Conservation (phyloP, 306 rosid genomes). For the Styphnolobium japonicum region DNA sequence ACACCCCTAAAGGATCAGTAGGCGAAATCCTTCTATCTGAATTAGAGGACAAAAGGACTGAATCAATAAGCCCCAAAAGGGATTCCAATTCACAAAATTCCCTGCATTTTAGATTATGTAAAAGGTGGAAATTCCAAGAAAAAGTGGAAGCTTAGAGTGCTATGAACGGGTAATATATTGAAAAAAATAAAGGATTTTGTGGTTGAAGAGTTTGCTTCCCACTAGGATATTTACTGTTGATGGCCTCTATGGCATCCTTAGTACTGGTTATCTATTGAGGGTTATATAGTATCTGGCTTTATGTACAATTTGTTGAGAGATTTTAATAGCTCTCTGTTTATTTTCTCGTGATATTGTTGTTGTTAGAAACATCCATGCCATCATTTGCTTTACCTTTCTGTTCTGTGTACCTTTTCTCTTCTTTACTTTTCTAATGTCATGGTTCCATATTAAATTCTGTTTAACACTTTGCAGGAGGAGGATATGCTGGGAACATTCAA, state of each 20-base stretch:
- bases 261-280: neutral
- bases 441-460: slow-evolving; percentile 21
- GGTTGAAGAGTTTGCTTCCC: no score
- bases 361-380: neutral
- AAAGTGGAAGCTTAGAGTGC: no score
- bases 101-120: no score
- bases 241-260: neutral
- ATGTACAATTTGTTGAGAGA: neutral
- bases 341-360: neutral
- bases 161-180: no score
- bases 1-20: no score
- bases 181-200: no score
- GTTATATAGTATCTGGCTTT: neutral
- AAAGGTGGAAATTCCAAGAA: no score
- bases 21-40: no score
- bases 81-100: no score
- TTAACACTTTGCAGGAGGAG: slow-evolving; percentile 65
- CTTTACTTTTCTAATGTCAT: neutral
- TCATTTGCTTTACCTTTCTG: neutral
- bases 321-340: neutral
- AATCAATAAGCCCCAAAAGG: no score
- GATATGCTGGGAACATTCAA: slow-evolving; percentile 67
- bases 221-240: neutral
- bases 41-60: no score
- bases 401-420: neutral